Evolutionary conservation across 768 basidiomycete species (phyloP), one percentile per base, ranked within the genome.

Genomic region (Glaciozyma antarctica): DNA sequence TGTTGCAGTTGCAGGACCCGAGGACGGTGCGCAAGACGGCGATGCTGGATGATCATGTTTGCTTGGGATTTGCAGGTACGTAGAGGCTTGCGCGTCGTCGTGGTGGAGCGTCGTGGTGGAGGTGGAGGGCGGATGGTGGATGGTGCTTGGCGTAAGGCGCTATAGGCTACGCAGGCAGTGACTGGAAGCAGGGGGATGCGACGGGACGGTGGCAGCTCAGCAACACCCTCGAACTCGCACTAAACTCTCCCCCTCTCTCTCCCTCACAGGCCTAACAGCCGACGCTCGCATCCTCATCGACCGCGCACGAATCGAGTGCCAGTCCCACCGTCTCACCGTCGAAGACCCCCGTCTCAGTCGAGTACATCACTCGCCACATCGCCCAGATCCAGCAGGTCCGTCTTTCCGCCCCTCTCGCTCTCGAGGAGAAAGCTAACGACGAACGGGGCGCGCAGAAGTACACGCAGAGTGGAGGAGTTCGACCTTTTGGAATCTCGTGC

Each of bases 271-370:
- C 73, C 80, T 99, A 64, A 97, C 93, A 13, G 95, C 95, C 24
- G 95, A 99, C 75, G 95, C 94, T 53, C 87, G 95, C 71, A 90
- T 98, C 58, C 81, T 99, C 55, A 98, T 98, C 72, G 95, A 99
- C 82, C 95, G 89, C 77, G 95, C 95, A 19, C 86, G 95, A 67
- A 85, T 90, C 76, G 95, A 99, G 81, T 98, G 95, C 75, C 95
- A 98, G 76, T 90, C 87, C 62, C 93, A 99, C 79, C 86, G 95
- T 24, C 79, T 98, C 65, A 97, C 92, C 0, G 95, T 97, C 43
- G 95, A 98, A 75, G 95, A 98, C 76, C 95, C n/a, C 95, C 17
- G 95, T 95, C 58, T 91, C 89, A 22, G 88, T 99, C 34, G 95
- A 99, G 77, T 99, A 98, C 75, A 97, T 99, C 74, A 95, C 95